Evolutionary conservation across 2,329 filamentous ascomycete genomes (phyloP), one percentile per base, ranked within the genome.

Genomic region (Aspergillus sp.): DNA sequence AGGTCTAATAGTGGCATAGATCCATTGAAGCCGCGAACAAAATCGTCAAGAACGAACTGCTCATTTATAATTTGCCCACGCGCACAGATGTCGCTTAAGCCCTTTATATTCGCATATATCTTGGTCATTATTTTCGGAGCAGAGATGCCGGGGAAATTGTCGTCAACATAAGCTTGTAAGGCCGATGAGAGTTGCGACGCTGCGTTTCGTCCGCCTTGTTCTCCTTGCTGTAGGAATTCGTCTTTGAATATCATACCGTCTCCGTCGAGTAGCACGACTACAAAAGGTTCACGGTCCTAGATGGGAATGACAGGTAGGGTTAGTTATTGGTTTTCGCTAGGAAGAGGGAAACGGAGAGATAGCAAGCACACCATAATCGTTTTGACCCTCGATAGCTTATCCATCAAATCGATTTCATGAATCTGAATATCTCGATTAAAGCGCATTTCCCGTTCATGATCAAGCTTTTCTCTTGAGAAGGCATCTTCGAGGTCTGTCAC

Each of bases 221-320:
- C 75, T 27, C 76, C 78, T 42, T 69, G 66, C 43, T 69, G 66
- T 43, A 80, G 49, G 46, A 75, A 71, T 15, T 76, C 67, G 47
- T 80, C 74, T 41, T 69, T 65, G 55, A 82, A 81, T 52, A 81
- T 71, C 62, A 79, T 74, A 41, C 73, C 75, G 53, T 80, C 76
- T 37, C 76, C 78, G 54, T 82, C 78, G 43, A 82, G 68, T 32
- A 82, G 65, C 27, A 79, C 68, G 13, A 78, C 61, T 37, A 81
- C 67, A 54, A 77, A 81, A 4, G 77, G 72, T 61, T 80, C 75
- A 46, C 74, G 72, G 45, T 76, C 71, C 74, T 76, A 54, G 23
- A 55, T 6, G 39, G 23, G 12, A 27, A 15, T n/a, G 9, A 25
- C 6, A 50, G 50, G 51, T 44, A 32, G 10, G 7, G 12, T 27